Conservation (phyloP, 2,329 filamentous ascomycete species). For the Cladorrhinum sp. region DNA sequence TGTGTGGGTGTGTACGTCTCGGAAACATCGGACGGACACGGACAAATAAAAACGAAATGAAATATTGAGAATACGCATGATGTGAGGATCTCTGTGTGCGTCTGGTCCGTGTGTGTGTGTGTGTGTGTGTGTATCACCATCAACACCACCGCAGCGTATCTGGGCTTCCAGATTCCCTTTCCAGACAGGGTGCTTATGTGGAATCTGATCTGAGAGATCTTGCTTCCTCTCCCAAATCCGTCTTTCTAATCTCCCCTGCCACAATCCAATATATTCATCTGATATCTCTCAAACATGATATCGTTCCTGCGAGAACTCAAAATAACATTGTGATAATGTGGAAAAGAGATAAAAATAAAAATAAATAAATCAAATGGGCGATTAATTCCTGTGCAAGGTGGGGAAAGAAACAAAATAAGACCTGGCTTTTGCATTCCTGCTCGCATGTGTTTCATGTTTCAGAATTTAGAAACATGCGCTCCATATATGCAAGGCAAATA, state of each 20-base stretch:
- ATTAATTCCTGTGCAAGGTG: not conserved
- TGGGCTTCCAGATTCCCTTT: not conserved
- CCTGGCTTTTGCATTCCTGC: not conserved
- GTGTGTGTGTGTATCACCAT: not conserved
- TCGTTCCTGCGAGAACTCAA: not conserved
- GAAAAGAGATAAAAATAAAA: not conserved
- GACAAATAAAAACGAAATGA: not conserved
- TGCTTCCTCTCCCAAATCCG: not conserved
- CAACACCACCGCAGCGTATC: not conserved
- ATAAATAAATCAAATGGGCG: not conserved
- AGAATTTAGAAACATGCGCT: not conserved
- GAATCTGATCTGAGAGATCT: too few relatives aligned
- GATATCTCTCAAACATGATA: too few relatives aligned
- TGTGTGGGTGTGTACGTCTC: not conserved
- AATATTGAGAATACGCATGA: not conserved
- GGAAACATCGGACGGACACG: not conserved
- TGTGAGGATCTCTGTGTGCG: not conserved
- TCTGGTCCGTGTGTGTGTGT: not conserved
- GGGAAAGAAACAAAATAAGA: not conserved
- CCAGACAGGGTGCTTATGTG: too few relatives aligned
- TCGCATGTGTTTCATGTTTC: not conserved
- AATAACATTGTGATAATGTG: not conserved
- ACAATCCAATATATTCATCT: not conserved
- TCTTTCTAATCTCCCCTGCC: not conserved
- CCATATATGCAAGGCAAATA: too few relatives aligned